Base-by-base conservation (phyloP, 352 stramenopile species). In the Pythium folliculosum region DNA sequence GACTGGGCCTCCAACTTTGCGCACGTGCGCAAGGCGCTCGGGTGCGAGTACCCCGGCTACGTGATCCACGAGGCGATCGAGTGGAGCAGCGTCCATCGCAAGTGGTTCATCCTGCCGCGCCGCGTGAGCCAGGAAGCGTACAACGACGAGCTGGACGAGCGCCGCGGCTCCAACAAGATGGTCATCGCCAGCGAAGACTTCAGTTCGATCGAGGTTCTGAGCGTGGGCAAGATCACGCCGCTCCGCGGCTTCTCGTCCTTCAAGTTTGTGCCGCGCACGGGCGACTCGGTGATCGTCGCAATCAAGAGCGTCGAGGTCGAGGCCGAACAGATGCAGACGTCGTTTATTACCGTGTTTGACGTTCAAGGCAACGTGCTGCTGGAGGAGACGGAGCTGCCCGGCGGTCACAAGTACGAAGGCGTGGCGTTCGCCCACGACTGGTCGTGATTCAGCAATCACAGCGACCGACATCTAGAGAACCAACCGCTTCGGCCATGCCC, bases 21-120 rank as follows among this genome's bases (percentile, higher is more conserved):
- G 25, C 91, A 91, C 69, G 87, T 99, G 21, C 91, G 97, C 23
- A 82, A 88, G n/a, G 91, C 86, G 23, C 76, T 99, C 9, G 91
- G 86, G 25, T 95, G 89, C 32, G 81, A 88, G 35, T 92, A 89
- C 77, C 97, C 92, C 37, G 93, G 92, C 10, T 98, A 99, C 70
- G 87, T 99, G 25, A 97, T 99, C 40, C 97, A 99, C 78, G 98
- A 99, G 76, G 97, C 97, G 19, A 98, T 99, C 63, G 86, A 98
- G 58, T 99, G 97, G 97, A 98, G 91, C 60, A 71, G 84, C 25
- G 71, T 97, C 56, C 85, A 96, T 60, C 89, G 94, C 23, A 97
- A 99, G 71, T 99, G 98, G 98, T 97, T 99, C 37, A 97, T 99
- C 56, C 76, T 99, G 55, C 98, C 98, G 19, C 88, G 98, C 13